A percentile compares a stretch with the other conserved stretches of the same genome.
Conservation (phyloP, 805 yeast genomes). For the Nakazawaea molendinolei region DNA sequence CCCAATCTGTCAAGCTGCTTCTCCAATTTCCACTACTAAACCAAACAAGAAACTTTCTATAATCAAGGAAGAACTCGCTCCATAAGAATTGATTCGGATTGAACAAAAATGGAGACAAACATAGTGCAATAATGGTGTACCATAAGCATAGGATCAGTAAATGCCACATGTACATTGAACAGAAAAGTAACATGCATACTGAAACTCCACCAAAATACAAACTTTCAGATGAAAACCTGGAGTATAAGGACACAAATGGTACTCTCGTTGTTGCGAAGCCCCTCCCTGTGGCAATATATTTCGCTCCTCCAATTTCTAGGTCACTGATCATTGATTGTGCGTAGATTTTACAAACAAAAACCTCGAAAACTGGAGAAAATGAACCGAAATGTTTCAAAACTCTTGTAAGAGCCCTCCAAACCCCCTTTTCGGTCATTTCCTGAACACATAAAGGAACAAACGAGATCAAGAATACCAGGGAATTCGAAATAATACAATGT, state of each 20-base stretch:
- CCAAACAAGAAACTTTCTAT: constrained; percentile 47
- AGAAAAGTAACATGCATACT: constrained; percentile 44
- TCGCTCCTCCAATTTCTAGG: constrained; percentile 72
- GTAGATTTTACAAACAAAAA: constrained; percentile 72
- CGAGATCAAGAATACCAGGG: constrained; percentile 67
- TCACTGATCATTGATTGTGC: constrained; percentile 65
- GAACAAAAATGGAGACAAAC: constrained; percentile 66
- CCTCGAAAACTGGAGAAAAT: constrained; percentile 71
- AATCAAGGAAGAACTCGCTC: constrained; percentile 65
- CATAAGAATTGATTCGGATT: constrained; percentile 75
- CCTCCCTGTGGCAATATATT: constrained; percentile 77
- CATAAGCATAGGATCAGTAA: constrained; percentile 58
- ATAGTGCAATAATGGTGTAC: constrained; percentile 59
- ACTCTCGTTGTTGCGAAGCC: constrained; percentile 73
- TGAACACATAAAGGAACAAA: constrained; percentile 73
- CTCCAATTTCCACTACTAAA: constrained; percentile 44
- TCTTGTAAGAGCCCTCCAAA: constrained; percentile 61
- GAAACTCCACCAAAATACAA: constrained; percentile 56
- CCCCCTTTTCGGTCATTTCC: constrained; percentile 69
- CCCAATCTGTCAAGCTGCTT: constrained; percentile 31
- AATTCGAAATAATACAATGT: constrained; percentile 66
- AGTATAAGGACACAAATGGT: constrained; percentile 56
- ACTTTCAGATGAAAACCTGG: constrained; percentile 64
- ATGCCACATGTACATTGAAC: constrained; percentile 60
- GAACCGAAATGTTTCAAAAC: constrained; percentile 62